These are phyloP conservation scores for Tulasnella sp. DNA, from an alignment of 768 basidiomycete genomes.

Conservation along the genomic window DNA sequence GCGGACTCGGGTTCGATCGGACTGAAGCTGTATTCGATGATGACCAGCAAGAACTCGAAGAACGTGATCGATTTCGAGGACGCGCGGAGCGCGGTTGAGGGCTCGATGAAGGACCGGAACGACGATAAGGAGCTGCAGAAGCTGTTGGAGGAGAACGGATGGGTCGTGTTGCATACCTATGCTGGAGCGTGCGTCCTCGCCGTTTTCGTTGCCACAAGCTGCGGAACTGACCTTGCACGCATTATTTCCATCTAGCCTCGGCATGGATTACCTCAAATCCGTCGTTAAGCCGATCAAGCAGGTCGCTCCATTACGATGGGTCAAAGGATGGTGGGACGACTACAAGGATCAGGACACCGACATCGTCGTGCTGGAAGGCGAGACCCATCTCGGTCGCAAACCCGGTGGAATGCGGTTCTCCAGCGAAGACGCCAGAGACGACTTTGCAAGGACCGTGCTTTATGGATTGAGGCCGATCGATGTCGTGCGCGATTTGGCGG, in stretches of 20 bases:
- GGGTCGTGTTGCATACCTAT: constrained; percentile 50
- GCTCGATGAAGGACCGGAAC: constrained; percentile 36
- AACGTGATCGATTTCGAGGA: constrained; percentile 43
- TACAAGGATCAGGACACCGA: constrained; percentile 46
- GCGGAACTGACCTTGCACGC: neutral
- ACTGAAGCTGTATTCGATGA: neutral
- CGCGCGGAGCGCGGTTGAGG: constrained; percentile 37
- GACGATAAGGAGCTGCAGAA: constrained; percentile 44
- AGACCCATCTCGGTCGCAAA: constrained; percentile 49
- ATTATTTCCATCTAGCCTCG: constrained; percentile 42
- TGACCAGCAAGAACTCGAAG: constrained; percentile 29
- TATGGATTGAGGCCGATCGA: constrained; percentile 43
- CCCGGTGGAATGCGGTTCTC: constrained; percentile 47
- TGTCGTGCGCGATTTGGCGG: constrained; percentile 43
- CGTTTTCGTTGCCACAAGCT: neutral
- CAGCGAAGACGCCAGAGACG: constrained; percentile 43
- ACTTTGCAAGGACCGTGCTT: constrained; percentile 45
- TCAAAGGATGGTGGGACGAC: constrained; percentile 52
- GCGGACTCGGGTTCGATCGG: constrained; percentile 35
- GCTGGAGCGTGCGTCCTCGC: constrained; percentile 47
- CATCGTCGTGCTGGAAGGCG: constrained; percentile 50
- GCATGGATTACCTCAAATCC: constrained; percentile 52
- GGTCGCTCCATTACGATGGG: constrained; percentile 45
- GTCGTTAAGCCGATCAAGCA: constrained; percentile 49
- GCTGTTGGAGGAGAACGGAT: constrained; percentile 48